phyloP scores from a whole-genome alignment of 495 filamentous ascomycete species.

The Penicillium egyptiacum region DNA sequence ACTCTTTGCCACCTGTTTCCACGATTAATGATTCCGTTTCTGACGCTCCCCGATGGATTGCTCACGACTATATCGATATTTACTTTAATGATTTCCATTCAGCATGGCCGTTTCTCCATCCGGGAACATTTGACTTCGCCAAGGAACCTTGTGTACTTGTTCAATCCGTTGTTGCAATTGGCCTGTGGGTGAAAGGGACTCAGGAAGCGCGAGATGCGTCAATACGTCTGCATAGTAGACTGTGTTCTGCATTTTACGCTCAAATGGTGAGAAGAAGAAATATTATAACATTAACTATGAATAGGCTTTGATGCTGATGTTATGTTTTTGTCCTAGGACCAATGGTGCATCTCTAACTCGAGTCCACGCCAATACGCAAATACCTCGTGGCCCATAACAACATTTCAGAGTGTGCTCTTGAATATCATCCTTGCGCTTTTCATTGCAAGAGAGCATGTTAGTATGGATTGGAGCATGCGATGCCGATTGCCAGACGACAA shows the following conservation, averaged over 20 bases:
- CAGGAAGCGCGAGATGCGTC: slow-evolving; percentile 12
- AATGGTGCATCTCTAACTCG: slow-evolving; percentile 14
- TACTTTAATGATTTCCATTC: slow-evolving; percentile 23
- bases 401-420: slow-evolving; percentile 25
- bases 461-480: slow-evolving; percentile 13
- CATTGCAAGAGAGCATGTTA: slow-evolving; percentile 9
- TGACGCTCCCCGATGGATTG: slow-evolving; percentile 4
- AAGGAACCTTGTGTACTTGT: slow-evolving; percentile 23
- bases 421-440: slow-evolving; percentile 21
- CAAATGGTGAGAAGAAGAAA: slow-evolving; percentile 18
- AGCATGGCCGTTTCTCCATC: slow-evolving; percentile 24
- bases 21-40: neutral
- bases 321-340: neutral
- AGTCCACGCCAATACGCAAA: neutral
- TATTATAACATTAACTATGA: neutral
- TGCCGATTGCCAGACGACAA: slow-evolving; percentile 7
- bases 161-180: slow-evolving; percentile 25
- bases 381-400: slow-evolving; percentile 22
- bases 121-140: slow-evolving; percentile 18
- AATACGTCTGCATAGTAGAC: slow-evolving; percentile 15
- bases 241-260: slow-evolving; percentile 17
- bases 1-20: neutral
- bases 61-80: slow-evolving; percentile 17
- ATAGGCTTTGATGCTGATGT: neutral
- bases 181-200: slow-evolving; percentile 21